Evolutionary conservation across 768 basidiomycete genomes (phyloP), one percentile per base, ranked within the genome.

Genomic region (Amanita polypyramis): DNA sequence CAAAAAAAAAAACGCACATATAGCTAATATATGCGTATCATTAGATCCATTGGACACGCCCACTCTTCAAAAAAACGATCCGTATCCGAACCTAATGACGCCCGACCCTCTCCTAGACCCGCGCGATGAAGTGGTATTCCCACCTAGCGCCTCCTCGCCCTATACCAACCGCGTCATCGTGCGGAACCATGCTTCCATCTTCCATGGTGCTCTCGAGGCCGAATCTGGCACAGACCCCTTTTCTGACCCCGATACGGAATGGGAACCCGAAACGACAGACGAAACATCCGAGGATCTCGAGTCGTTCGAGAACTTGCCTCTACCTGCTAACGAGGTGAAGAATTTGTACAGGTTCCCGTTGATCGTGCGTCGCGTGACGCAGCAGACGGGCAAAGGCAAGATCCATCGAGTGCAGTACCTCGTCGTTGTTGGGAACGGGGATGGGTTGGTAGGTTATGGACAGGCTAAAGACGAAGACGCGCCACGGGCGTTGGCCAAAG

Each of bases 311-410:
- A 63, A 61, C 45, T 49, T 64, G 17, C 61, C 64, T 15, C 54
- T 62, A 38, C 44, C 54, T 4, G 41, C 47, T 2, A 8, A 29
- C 5, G 53, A 61, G 29, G 44, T 60, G 27, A 38, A 36, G 2
- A 52, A 58, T 23, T 62, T 73, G 46, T 68, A 72, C 52, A 60
- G 63, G 35, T 69, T 70, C 46, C 66, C 69, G 47, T 63, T 78
- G 43, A 60, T 76, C 50, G 60, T 62, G 54, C 75, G 81, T 5
- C 68, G 79, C 35, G 83, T 94, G 55, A 79, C 79, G 3, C 85
- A 90, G 52, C 94, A 97, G 74, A 97, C 93, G 0, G 83, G 85
- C 48, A 98, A 97, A 66, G 96, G 96, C 11, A 95, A 91, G 60
- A 84, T 86, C 52, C 71, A 75, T 21, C 74, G 79, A 14, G 62